These are phyloP conservation scores for Naganishia friedmannii DNA, from an alignment of 768 basidiomycete species.

Conservation along the genomic window DNA sequence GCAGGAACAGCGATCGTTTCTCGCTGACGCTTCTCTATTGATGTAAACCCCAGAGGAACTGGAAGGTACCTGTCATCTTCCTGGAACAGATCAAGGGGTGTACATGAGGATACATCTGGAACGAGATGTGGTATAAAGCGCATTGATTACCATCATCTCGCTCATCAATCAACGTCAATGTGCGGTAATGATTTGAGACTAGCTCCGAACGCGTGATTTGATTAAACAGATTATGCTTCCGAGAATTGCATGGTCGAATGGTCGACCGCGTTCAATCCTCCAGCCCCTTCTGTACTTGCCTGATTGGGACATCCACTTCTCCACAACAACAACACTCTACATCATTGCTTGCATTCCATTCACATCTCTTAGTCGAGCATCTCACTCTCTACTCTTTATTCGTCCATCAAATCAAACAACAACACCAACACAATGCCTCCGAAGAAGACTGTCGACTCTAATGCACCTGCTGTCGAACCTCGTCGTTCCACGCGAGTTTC, in stretches of 20 bases:
- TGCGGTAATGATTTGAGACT: background rate
- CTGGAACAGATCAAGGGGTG: background rate
- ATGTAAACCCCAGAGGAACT: background rate
- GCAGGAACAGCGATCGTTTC: too few species aligned
- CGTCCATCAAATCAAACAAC: background rate
- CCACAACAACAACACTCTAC: conserved; percentile 3
- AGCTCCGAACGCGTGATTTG: background rate
- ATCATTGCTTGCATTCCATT: background rate
- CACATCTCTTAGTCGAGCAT: background rate
- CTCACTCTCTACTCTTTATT: background rate
- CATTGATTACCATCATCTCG: background rate
- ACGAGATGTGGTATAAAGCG: background rate
- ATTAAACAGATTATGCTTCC: background rate
- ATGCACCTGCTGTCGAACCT: conserved; percentile 21
- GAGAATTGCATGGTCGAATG: background rate
- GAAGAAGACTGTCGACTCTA: conserved; percentile 25
- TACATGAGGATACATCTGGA: background rate
- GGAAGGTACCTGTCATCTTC: background rate
- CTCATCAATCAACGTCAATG: background rate
- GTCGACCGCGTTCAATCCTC: background rate
- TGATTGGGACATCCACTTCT: conserved; percentile 3
- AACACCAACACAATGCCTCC: conserved; percentile 24
- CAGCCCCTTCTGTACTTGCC: background rate
- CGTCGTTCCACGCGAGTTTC: conserved; percentile 29
- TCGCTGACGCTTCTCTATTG: background rate